These are phyloP conservation scores for Pyrrhoderma lamaoense DNA, from an alignment of 1,284 basidiomycete species.

Conservation along the genomic window DNA sequence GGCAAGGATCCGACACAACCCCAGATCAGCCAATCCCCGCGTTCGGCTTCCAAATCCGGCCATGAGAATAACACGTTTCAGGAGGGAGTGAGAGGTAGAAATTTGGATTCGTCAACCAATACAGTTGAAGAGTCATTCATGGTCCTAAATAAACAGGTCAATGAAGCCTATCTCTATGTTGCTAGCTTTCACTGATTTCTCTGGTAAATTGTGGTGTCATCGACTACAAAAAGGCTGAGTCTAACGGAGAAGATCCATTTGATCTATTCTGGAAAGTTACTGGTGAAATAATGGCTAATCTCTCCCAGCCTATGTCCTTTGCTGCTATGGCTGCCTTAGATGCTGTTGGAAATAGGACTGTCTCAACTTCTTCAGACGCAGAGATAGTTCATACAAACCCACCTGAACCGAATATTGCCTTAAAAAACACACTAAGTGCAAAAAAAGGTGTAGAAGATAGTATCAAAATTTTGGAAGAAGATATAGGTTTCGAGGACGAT, in stretches of 20 bases:
- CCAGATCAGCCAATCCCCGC: conserved; percentile 28
- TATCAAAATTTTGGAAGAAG: conserved; percentile 1
- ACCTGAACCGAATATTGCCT: conserved; percentile 25
- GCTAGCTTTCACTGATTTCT: conserved; percentile 10
- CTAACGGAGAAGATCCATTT: conserved; percentile 59
- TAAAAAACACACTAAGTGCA: conserved; percentile 29
- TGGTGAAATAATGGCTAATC: conserved; percentile 73
- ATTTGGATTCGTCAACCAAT: conserved; percentile 59
- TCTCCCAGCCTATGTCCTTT: conserved; percentile 80
- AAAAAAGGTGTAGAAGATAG: conserved; percentile 25
- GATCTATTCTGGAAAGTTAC: conserved; percentile 81
- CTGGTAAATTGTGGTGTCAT: conserved; percentile 10
- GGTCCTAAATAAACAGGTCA: conserved; percentile 65
- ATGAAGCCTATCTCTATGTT: conserved; percentile 17
- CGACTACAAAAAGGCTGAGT: conserved; percentile 46
- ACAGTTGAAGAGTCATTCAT: conserved; percentile 80
- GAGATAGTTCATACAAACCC: not conserved
- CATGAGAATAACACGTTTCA: not conserved
- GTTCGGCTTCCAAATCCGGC: conserved; percentile 14
- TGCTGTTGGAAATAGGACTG: conserved; percentile 21
- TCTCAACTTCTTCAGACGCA: conserved; percentile 24
- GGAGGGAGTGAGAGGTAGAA: conserved; percentile 25
- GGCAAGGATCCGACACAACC: conserved; percentile 62
- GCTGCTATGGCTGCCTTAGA: conserved; percentile 53
- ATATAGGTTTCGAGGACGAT: conserved; percentile 13